These are phyloP conservation scores for Puccinia coronata DNA, from an alignment of 1,284 basidiomycete genomes.

Conservation along the genomic window DNA sequence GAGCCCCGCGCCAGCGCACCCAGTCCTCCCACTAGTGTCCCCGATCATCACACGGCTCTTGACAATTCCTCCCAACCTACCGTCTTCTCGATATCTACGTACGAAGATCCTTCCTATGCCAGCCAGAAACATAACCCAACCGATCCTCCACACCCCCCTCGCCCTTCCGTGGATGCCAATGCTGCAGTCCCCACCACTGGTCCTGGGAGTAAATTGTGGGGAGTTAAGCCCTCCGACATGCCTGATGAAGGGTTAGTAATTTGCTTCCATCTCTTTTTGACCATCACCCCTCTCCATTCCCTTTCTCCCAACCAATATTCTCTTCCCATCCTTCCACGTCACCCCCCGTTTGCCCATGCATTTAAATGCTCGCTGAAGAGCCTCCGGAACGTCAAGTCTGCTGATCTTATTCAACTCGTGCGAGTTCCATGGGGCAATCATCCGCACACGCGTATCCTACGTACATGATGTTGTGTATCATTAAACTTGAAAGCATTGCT, in stretches of 20 bases:
- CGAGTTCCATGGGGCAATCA: conserved; percentile 1
- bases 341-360: neutral
- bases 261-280: neutral
- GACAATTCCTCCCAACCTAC: conserved; percentile 13
- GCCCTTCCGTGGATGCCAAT: conserved; percentile 1
- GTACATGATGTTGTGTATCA: neutral
- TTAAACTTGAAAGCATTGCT: neutral
- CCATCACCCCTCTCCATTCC: neutral
- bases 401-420: neutral
- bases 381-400: neutral
- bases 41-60: neutral
- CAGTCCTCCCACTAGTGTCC: neutral
- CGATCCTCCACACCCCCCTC: conserved; percentile 29
- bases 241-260: conserved; percentile 49
- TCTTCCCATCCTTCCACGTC: neutral
- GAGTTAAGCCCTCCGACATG: conserved; percentile 50
- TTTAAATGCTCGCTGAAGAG: neutral
- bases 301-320: too few species aligned
- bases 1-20: neutral
- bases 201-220: conserved; percentile 35
- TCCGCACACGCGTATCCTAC: neutral
- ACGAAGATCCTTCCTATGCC: conserved; percentile 40
- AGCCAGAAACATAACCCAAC: conserved; percentile 23
- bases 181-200: conserved; percentile 9
- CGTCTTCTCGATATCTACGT: conserved; percentile 45